Evolutionary conservation across 169 alveolate species (phyloP), one percentile per base, ranked within the genome.

Genomic region (Cryptosporidium viatorum): DNA sequence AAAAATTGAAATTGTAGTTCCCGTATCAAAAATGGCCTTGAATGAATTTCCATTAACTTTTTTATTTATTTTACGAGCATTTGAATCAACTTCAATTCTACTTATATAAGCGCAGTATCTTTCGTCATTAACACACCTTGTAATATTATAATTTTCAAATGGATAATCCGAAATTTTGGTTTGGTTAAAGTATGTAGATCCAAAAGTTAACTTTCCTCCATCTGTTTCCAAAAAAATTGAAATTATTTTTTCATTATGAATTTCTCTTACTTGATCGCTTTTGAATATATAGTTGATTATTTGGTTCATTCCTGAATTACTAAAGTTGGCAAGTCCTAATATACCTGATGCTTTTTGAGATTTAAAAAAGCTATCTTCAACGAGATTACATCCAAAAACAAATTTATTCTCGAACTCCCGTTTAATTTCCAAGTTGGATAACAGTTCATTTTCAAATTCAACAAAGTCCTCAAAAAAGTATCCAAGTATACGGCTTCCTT

Each of bases 331-430:
- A 37, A 92, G 62, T 3, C 94, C 94, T 65, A 85, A 65, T 21
- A 92, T 91, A 31, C 94, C 94, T 8, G 93, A 55, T 41, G 94
- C 94, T 62, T 69, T 71, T 70, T 92, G 94, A 58, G 68, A 43
- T 29, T 85, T 69, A 39, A 92, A 92, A 10, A 91, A 71, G 16
- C 55, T 84, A 23, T 93, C 86, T 65, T 92, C 94, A 65, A 62
- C 62, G 31, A 55, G 16, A 69, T 92, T 92, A 74, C 94, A 92
- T 3, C 94, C 94, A 3, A 80, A 31, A 39, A 92, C 84, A 35
- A 67, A 52, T 12, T 52, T 73, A 14, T 23, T 29, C n/a, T 33
- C 33, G 8, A 75, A 16, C n/a, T 39, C 12, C 21, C n/a, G 31
- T 45, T 21, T 67, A 74, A 5, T 85, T 52, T 18, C 59, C 8